These are phyloP conservation scores for Thielaviopsis euricoi DNA, from an alignment of 2,329 filamentous ascomycete genomes.

Conservation along the genomic window DNA sequence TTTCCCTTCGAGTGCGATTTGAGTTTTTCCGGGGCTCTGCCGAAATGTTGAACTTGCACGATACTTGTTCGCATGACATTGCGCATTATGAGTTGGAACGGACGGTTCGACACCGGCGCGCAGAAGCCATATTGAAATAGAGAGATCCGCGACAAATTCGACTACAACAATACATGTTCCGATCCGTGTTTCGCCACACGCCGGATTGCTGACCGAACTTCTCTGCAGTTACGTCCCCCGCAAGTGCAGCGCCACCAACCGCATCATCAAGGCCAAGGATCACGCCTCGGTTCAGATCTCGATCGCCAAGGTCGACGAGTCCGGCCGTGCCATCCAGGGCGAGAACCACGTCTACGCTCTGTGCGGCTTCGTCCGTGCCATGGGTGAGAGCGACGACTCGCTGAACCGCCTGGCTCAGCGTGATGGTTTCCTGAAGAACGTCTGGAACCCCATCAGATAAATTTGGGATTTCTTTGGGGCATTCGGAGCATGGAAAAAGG, in stretches of 20 bases:
- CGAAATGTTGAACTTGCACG: slow-evolving; percentile 2
- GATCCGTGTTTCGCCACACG: neutral
- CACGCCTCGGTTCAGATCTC: slow-evolving; percentile 97
- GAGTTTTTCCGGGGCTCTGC: neutral
- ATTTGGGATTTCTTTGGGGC: slow-evolving; percentile 14
- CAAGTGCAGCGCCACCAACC: slow-evolving; percentile 98
- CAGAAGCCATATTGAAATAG: neutral
- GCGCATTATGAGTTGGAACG: neutral
- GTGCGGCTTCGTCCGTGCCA: slow-evolving; percentile 91
- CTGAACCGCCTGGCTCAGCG: slow-evolving; percentile 91
- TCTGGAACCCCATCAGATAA: slow-evolving; percentile 70
- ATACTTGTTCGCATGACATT: neutral
- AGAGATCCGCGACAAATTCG: neutral
- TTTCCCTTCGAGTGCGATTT: neutral
- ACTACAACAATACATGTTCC: neutral
- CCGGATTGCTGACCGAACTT: slow-evolving; percentile 16
- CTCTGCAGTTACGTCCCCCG: slow-evolving; percentile 75
- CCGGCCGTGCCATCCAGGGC: slow-evolving; percentile 79
- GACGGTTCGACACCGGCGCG: neutral
- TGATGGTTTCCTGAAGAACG: slow-evolving; percentile 91
- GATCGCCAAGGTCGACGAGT: slow-evolving; percentile 97
- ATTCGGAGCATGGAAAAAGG: slow-evolving; percentile 12
- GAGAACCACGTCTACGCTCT: slow-evolving; percentile 97
- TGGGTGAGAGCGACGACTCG: slow-evolving; percentile 95
- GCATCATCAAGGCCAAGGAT: slow-evolving; percentile 99